Percentiles rank a stretch among this genome's conserved stretches.
Conservation (phyloP, 352 stramenopile species). For the Elongisporangium undulatum region DNA sequence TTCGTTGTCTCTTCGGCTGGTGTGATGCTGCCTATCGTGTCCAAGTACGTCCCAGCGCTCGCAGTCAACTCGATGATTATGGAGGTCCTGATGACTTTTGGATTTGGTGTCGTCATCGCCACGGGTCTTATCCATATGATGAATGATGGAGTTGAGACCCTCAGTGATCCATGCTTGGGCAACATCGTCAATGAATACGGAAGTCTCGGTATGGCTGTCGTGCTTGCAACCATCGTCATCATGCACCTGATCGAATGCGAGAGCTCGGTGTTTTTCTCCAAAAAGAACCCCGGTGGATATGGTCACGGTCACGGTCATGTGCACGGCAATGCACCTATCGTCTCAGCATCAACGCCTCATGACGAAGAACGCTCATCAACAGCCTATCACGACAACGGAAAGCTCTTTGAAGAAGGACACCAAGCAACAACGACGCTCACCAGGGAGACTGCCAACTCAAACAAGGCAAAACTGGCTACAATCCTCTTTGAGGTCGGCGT, state of each 20-base stretch:
- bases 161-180: constrained; percentile 55
- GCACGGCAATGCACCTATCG: constrained; percentile 14
- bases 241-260: constrained; percentile 71
- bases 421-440: neutral
- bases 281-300: constrained; percentile 10
- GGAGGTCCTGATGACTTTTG: constrained; percentile 50
- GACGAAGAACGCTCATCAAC: constrained; percentile 7
- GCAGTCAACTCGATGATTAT: constrained; percentile 38
- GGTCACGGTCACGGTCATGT: constrained; percentile 26
- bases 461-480: constrained; percentile 35
- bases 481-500: constrained; percentile 53
- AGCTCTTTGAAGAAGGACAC: constrained; percentile 2
- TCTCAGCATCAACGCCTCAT: constrained; percentile 11
- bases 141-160: constrained; percentile 47
- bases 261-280: constrained; percentile 46
- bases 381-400: constrained; percentile 10
- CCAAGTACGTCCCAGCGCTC: constrained; percentile 26
- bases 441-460: constrained; percentile 9
- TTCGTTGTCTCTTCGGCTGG: constrained; percentile 39
- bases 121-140: constrained; percentile 77
- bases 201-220: constrained; percentile 43
- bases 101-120: constrained; percentile 60
- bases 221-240: constrained; percentile 55
- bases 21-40: constrained; percentile 40
- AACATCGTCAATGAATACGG: constrained; percentile 45